These are phyloP conservation scores for Ceratocystis huliohia DNA, from an alignment of 2,329 filamentous ascomycete species.

Conservation along the genomic window DNA sequence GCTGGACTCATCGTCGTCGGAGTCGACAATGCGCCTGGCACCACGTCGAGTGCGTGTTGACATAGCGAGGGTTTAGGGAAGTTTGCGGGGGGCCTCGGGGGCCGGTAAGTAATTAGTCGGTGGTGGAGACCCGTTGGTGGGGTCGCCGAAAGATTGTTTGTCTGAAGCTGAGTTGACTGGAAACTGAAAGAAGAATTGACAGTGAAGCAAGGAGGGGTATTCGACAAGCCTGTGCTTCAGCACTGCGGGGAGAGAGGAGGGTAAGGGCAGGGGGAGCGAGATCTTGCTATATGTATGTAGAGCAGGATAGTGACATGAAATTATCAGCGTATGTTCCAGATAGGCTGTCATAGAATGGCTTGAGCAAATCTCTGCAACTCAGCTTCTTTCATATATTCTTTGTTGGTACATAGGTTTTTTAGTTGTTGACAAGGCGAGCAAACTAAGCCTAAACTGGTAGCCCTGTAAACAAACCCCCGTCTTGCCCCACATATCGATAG, in stretches of 20 bases:
- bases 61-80: constrained; percentile 25
- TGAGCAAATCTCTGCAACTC: not conserved
- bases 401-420: not conserved
- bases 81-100: not conserved
- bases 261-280: not conserved
- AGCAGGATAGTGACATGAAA: not conserved
- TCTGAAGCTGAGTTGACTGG: not conserved
- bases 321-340: no score
- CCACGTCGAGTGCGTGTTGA: constrained; percentile 31
- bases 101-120: not conserved
- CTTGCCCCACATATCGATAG: constrained; percentile 4
- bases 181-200: not conserved
- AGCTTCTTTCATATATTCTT: not conserved
- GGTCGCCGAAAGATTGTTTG: not conserved
- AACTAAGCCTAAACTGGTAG: constrained; percentile 16
- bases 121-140: not conserved
- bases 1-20: constrained; percentile 54
- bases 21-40: constrained; percentile 49
- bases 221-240: not conserved
- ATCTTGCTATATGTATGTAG: not conserved
- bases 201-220: constrained; percentile 14
- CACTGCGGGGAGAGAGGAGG: not conserved
- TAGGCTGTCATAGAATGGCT: not conserved
- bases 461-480: constrained; percentile 15
- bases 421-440: constrained; percentile 5